These are phyloP conservation scores for Podila epicladia DNA, from an alignment of 192 early-diverging fungal species.

Conservation along the genomic window DNA sequence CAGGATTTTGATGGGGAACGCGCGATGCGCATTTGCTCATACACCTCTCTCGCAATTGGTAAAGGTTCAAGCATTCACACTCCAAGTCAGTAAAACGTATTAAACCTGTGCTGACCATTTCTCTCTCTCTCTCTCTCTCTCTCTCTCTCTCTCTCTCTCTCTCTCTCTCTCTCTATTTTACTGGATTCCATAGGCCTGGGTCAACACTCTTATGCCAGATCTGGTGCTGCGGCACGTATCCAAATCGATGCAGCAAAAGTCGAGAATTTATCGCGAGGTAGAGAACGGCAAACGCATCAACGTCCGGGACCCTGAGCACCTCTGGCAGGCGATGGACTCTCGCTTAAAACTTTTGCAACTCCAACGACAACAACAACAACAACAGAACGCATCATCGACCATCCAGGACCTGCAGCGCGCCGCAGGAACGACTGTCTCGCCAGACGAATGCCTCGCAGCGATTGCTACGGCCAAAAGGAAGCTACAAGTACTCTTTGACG, in stretches of 20 bases:
- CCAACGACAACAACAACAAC: neutral
- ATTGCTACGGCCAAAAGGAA: constrained; percentile 4
- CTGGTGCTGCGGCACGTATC: neutral
- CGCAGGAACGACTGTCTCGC: neutral
- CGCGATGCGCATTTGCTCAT: too few relatives aligned
- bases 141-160: too few relatives aligned
- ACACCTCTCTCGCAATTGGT: too few relatives aligned
- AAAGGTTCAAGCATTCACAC: too few relatives aligned
- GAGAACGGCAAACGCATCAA: neutral
- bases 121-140: too few relatives aligned
- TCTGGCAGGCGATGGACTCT: neutral
- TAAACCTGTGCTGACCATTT: too few relatives aligned
- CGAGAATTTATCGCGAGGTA: neutral
- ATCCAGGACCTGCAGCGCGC: constrained; percentile 2
- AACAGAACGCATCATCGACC: neutral
- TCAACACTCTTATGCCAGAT: neutral
- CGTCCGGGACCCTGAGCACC: neutral
- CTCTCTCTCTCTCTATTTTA: too few relatives aligned
- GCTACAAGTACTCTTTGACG: constrained; percentile 4
- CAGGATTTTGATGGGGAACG: too few relatives aligned
- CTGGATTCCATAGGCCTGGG: neutral
- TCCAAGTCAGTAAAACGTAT: too few relatives aligned
- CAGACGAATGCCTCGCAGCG: constrained; percentile 14
- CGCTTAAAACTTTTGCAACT: neutral
- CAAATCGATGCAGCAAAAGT: neutral